A percentile compares a stretch with the other conserved stretches of the same genome.
Conservation (phyloP, 495 filamentous ascomycete genomes). For the Penicillium ucsense region DNA sequence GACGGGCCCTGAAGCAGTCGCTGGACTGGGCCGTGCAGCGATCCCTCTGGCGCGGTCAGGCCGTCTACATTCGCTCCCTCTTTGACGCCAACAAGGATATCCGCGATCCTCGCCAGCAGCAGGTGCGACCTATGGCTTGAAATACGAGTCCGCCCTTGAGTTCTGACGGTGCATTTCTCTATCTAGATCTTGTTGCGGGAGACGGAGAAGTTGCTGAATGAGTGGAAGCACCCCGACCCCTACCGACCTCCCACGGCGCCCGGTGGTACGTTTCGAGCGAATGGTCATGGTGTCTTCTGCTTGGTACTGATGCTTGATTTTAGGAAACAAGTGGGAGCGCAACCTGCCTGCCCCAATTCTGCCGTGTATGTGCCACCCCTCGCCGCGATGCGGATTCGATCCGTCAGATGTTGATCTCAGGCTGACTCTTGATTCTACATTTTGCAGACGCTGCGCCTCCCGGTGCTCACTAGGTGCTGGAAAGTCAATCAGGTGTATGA, state of each 20-base stretch:
- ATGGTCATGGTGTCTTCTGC: not conserved
- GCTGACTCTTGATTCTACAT: not conserved
- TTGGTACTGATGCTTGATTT: slow-evolving; percentile 12
- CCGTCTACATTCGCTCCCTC: slow-evolving; percentile 86
- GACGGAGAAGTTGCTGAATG: slow-evolving; percentile 77
- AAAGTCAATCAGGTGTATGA: not conserved
- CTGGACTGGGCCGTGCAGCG: slow-evolving; percentile 93
- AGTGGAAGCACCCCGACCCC: slow-evolving; percentile 96
- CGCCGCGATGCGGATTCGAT: no score
- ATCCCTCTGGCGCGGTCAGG: slow-evolving; percentile 86
- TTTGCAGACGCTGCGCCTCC: slow-evolving; percentile 11
- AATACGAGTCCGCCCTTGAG: slow-evolving; percentile 12
- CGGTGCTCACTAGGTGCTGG: slow-evolving; percentile 9
- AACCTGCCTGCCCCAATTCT: slow-evolving; percentile 74
- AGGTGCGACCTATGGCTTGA: slow-evolving; percentile 26
- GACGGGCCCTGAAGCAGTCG: slow-evolving; percentile 81
- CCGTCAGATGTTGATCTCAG: no score
- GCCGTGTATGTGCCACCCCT: slow-evolving; percentile 53
- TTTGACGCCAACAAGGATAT: slow-evolving; percentile 91
- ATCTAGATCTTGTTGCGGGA: slow-evolving; percentile 67
- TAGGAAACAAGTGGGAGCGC: slow-evolving; percentile 93
- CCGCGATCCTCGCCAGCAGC: slow-evolving; percentile 76
- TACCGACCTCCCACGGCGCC: slow-evolving; percentile 82
- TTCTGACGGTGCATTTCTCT: not conserved
- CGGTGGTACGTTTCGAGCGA: slow-evolving; percentile 59